Evolutionary conservation across 768 basidiomycete species (phyloP), one percentile per base, ranked within the genome.

Genomic region (Termitomyces bulborhizus): DNA sequence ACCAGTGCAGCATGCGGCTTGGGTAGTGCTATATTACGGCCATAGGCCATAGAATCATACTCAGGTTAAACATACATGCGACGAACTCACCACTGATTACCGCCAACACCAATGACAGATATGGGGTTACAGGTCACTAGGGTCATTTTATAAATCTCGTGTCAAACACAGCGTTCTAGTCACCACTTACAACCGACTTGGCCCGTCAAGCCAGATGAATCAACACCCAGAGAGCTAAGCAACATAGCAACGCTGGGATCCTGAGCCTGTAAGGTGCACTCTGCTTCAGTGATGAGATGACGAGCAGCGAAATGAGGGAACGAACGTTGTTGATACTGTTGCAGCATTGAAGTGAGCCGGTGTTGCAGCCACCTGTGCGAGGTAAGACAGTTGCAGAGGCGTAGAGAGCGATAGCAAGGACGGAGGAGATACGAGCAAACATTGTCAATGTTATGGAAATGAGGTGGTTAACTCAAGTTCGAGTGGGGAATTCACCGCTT

Each of bases 1-100:
- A n/a, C 40, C 16, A 6, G 54, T 50, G 56, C 64, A 65, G 56
- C 62, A 65, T 32, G 48, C 64, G 12, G 64, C 26, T 36, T 65
- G 60, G 12, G 51, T 26, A 26, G 37, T n/a, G 53, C 64, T 61
- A 37, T 31, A n/a, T 36, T 6, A 3, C 13, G n/a, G 21, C 5
- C 6, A 26, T 45, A 15, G n/a, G 21, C 5, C 6, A 26, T 45
- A 15, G 21, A n/a, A 40, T 42, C 18, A 39, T 9, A 12, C 13
- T 40, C 16, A 27, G 21, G 21, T 21, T 1, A 21, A n/a, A 31
- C 45, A 21, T 45, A 24, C 40, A 16, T 45, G 15, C 11, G 6
- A 27, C 6, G 18, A 29, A 36, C 54, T 40, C 50, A 61, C 58
- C 60, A 64, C 26, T 46, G 55, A 29, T 49, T 58, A 12, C 59